These are phyloP conservation scores for Tilletia indica DNA, from an alignment of 1,284 basidiomycete species.

Conservation along the genomic window DNA sequence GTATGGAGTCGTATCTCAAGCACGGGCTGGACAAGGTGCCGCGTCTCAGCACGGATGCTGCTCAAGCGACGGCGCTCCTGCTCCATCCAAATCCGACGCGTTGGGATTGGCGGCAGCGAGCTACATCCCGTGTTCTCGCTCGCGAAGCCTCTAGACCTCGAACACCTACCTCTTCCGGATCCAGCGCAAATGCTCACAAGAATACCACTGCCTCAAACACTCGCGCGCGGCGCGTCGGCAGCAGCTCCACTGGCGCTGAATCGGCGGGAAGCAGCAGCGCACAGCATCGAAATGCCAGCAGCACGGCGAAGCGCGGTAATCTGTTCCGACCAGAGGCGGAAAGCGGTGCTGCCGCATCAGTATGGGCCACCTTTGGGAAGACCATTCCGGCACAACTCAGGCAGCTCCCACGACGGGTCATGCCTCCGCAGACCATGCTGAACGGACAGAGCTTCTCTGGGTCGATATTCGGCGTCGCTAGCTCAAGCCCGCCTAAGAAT, in stretches of 20 bases:
- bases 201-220: too few relatives aligned
- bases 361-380: slow-evolving; percentile 3
- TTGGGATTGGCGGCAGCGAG: slow-evolving; percentile 16
- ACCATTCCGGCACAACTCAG: slow-evolving; percentile 3
- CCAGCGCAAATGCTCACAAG: too few relatives aligned
- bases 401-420: not conserved
- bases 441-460: not conserved
- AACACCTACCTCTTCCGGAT: too few relatives aligned
- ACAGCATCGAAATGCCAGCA: slow-evolving; percentile 8
- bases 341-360: not conserved
- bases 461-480: too few relatives aligned
- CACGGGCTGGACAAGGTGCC: slow-evolving; percentile 17
- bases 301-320: not conserved
- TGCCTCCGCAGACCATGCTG: not conserved
- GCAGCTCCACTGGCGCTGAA: too few relatives aligned
- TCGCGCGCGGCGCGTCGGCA: too few relatives aligned
- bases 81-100: slow-evolving; percentile 4
- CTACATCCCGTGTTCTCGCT: slow-evolving; percentile 4
- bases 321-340: not conserved
- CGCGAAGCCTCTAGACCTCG: not conserved
- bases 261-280: not conserved
- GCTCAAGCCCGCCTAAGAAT: too few relatives aligned
- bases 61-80: not conserved
- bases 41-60: slow-evolving; percentile 5
- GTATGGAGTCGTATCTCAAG: slow-evolving; percentile 13